Conservation (phyloP, 2,329 filamentous ascomycete genomes). For the Penicillium crustosum region DNA sequence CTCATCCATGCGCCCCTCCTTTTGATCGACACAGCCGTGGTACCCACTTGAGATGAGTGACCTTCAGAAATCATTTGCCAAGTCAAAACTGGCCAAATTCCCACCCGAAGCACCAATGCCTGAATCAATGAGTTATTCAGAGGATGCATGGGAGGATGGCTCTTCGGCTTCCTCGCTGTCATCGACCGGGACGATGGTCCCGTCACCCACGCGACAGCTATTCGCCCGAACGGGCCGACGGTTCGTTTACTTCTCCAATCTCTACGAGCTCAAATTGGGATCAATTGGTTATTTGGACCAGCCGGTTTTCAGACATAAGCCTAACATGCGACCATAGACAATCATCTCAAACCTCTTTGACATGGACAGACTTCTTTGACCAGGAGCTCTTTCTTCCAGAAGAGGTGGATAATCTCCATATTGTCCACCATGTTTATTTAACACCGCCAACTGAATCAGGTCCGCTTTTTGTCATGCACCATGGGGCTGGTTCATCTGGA, state of each 20-base stretch:
- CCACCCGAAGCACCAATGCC: conserved; percentile 57
- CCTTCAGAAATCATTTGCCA: conserved; percentile 75
- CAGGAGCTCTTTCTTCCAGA: conserved; percentile 72
- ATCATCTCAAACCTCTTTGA: conserved; percentile 61
- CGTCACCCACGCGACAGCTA: conserved; percentile 69
- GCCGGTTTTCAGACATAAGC: not conserved
- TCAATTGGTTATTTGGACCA: not conserved
- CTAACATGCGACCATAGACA: conserved; percentile 17
- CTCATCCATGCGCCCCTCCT: not conserved
- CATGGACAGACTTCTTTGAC: conserved; percentile 90
- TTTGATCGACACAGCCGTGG: conserved; percentile 8
- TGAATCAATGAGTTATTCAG: conserved; percentile 39
- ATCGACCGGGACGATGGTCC: conserved; percentile 87
- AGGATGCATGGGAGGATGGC: conserved; percentile 56
- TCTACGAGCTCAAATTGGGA: not conserved
- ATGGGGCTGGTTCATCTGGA: conserved; percentile 90
- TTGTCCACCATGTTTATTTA: conserved; percentile 81
- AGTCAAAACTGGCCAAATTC: conserved; percentile 66
- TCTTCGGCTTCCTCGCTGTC: conserved; percentile 81
- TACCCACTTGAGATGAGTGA: conserved; percentile 64
- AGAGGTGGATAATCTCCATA: conserved; percentile 40
- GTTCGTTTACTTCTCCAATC: conserved; percentile 46
- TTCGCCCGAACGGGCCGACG: conserved; percentile 67
- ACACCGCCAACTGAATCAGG: conserved; percentile 72
- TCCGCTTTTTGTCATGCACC: conserved; percentile 88